A percentile compares a stretch with the other conserved stretches of the same genome.
Evolutionary conservation across 805 yeast species (phyloP).

Genomic region (Yarrowia divulgata): DNA sequence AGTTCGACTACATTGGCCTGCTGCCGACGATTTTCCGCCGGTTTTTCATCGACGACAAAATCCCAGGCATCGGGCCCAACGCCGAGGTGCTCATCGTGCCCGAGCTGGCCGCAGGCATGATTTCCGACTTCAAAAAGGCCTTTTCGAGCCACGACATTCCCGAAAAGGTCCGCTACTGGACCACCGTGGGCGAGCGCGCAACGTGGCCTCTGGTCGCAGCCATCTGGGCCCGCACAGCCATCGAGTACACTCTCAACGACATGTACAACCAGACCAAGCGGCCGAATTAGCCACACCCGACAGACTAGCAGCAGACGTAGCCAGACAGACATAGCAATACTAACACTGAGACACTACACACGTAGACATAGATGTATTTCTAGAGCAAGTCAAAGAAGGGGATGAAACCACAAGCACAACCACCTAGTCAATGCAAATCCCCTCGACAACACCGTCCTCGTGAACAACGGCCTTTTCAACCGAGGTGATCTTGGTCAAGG

Average conservation of each 20-base stretch:
- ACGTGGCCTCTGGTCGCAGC: conserved; percentile 92
- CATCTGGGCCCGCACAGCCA: conserved; percentile 84
- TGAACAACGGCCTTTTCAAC: conserved; percentile 23
- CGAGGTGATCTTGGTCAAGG: conserved; percentile 11
- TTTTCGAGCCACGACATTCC: conserved; percentile 74
- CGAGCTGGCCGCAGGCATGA: conserved; percentile 67
- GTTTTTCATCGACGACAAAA: conserved; percentile 84
- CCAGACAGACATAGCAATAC: not conserved
- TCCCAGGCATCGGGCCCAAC: conserved; percentile 55
- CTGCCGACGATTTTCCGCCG: conserved; percentile 73
- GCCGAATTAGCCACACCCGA: conserved; percentile 37
- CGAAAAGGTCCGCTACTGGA: conserved; percentile 87
- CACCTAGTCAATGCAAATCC: conserved; percentile 2
- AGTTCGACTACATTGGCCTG: conserved; percentile 78
- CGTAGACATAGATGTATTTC: not conserved
- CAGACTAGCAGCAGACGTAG: conserved; percentile 32
- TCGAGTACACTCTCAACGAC: conserved; percentile 88
- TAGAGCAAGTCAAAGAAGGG: not conserved
- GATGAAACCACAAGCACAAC: no score
- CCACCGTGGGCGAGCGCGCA: conserved; percentile 85
- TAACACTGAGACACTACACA: not conserved
- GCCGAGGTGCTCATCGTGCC: conserved; percentile 89
- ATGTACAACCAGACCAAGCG: conserved; percentile 55
- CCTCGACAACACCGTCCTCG: not conserved
- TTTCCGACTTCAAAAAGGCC: conserved; percentile 74